These are phyloP conservation scores for Sinapis alba DNA, from an alignment of 441 rosid genomes.

Conservation along the genomic window DNA sequence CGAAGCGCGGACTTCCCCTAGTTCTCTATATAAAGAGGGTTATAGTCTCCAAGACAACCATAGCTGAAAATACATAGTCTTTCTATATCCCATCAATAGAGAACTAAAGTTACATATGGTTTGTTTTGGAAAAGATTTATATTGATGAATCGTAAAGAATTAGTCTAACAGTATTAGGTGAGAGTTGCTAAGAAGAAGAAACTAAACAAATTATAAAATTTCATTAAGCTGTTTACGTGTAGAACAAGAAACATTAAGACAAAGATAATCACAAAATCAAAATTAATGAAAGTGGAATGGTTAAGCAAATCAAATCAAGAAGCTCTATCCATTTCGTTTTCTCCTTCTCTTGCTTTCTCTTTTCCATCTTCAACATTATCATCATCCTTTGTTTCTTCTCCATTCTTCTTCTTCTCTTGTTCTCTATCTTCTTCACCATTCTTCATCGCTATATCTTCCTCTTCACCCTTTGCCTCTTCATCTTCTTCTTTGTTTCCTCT, in stretches of 20 bases:
- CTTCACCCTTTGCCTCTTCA: slow-evolving; percentile 7
- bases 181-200: not conserved
- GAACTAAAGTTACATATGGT: no score
- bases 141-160: no score
- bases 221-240: slow-evolving; percentile 1
- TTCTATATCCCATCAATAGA: no score
- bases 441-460: not conserved
- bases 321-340: not conserved
- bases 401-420: not conserved
- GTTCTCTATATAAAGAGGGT: no score
- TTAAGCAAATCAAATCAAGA: not conserved
- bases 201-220: not conserved
- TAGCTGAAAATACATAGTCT: no score
- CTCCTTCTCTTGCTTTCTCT: slow-evolving; percentile 12
- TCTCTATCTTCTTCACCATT: not conserved
- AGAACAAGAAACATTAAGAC: slow-evolving; percentile 7
- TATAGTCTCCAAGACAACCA: no score
- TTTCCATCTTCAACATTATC: not conserved
- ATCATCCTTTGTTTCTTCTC: slow-evolving; percentile 1
- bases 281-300: not conserved
- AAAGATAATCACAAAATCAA: slow-evolving; percentile 11
- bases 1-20: no score
- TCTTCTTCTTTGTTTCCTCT: slow-evolving; percentile 10
- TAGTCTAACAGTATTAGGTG: not conserved
- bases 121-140: no score